phyloP scores from a whole-genome alignment of 768 basidiomycete species.

The Macrolepiota dolichaula region DNA sequence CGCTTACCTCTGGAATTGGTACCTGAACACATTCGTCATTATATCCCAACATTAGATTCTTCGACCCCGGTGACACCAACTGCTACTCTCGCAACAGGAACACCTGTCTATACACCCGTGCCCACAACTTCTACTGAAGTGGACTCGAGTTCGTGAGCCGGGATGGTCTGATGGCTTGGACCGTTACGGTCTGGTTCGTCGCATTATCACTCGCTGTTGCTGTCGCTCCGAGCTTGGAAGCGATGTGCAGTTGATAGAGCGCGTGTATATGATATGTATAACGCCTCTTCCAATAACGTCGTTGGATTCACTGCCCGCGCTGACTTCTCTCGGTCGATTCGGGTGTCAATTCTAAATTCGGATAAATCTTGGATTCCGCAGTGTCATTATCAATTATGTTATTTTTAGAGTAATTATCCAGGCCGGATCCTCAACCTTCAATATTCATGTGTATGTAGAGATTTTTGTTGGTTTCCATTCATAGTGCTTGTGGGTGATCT shows the following conservation, averaged over 20 bases:
- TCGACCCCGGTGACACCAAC: conserved; percentile 17
- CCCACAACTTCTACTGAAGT: neutral
- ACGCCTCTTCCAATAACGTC: neutral
- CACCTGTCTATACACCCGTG: neutral
- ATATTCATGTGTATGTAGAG: neutral
- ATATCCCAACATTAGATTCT: conserved; percentile 52
- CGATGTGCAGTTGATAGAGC: neutral
- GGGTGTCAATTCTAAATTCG: neutral
- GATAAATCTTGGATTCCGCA: neutral
- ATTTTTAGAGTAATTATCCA: neutral
- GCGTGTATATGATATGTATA: neutral
- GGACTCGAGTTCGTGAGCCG: neutral
- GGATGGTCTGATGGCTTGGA: neutral
- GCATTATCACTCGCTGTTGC: neutral
- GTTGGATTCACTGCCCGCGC: neutral
- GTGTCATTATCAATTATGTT: neutral
- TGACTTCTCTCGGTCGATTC: neutral
- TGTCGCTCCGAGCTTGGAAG: neutral
- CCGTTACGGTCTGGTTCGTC: neutral
- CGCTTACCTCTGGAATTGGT: conserved; percentile 61
- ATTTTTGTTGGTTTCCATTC: neutral
- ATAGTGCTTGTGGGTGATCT: neutral
- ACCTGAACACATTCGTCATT: conserved; percentile 59
- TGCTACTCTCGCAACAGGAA: neutral
- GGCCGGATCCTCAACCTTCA: neutral